Evolutionary conservation across 805 yeast genomes (phyloP).

Genomic region (Zygoascus biomembranicola): DNA sequence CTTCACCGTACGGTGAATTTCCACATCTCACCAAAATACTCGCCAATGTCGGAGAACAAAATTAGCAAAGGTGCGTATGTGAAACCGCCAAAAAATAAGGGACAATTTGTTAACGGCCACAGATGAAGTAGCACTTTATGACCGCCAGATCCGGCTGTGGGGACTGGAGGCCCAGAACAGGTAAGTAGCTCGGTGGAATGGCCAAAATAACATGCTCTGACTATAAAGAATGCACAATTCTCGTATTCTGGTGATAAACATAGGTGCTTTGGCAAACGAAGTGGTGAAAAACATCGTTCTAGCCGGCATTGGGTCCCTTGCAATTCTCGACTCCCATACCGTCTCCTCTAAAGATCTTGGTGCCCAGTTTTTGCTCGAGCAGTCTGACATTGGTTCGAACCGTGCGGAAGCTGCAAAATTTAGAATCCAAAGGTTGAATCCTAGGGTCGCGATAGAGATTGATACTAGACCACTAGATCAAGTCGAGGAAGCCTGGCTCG

Average conservation of each 20-base stretch:
- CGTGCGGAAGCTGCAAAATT: slow-evolving; percentile 48
- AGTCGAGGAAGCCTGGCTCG: slow-evolving; percentile 33
- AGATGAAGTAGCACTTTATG: slow-evolving; percentile 88
- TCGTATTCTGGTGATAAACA: slow-evolving; percentile 56
- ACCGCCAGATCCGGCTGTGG: slow-evolving; percentile 92
- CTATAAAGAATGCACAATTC: slow-evolving; percentile 52
- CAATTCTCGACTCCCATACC: slow-evolving; percentile 51
- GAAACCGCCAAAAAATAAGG: no score
- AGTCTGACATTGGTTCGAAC: slow-evolving; percentile 44
- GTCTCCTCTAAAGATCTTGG: slow-evolving; percentile 58
- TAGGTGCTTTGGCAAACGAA: slow-evolving; percentile 77
- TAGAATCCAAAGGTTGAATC: slow-evolving; percentile 66
- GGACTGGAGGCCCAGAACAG: slow-evolving; percentile 82
- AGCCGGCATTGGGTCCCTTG: slow-evolving; percentile 78
- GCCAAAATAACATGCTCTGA: neutral
- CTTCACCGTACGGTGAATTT: neutral
- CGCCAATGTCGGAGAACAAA: neutral
- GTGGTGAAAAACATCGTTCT: slow-evolving; percentile 74
- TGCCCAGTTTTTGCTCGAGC: slow-evolving; percentile 64
- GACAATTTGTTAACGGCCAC: neutral
- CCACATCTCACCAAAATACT: neutral
- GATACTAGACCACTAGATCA: slow-evolving; percentile 29
- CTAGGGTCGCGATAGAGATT: slow-evolving; percentile 55
- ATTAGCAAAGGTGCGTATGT: neutral
- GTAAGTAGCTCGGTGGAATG: slow-evolving; percentile 5